A percentile compares a stretch with the other conserved stretches of the same genome.
These are phyloP conservation scores for Trichoderma endophyticum DNA, from an alignment of 2,329 filamentous ascomycete species.

Conservation along the genomic window DNA sequence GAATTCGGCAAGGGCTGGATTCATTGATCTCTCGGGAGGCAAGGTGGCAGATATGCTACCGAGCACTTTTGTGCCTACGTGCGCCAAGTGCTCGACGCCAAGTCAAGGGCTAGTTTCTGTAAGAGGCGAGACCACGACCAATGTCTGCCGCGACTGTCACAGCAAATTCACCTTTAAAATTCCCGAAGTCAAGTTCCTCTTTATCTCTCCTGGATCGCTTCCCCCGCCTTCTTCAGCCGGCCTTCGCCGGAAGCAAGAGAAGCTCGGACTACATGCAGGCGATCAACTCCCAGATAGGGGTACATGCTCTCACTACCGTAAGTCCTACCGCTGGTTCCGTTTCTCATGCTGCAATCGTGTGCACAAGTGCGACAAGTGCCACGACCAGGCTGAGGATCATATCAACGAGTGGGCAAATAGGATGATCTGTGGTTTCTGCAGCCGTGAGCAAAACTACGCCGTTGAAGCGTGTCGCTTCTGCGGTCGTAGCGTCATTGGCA, in stretches of 20 bases:
- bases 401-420: conserved; percentile 76
- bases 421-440: conserved; percentile 81
- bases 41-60: conserved; percentile 73
- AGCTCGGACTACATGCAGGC: conserved; percentile 55
- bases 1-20: conserved; percentile 71
- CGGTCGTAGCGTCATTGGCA: conserved; percentile 64
- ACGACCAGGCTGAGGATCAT: conserved; percentile 69
- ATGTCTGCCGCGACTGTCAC: conserved; percentile 78
- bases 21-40: conserved; percentile 73
- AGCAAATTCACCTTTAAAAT: conserved; percentile 76
- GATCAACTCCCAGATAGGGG: conserved; percentile 53
- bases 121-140: conserved; percentile 67
- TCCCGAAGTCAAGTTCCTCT: conserved; percentile 73
- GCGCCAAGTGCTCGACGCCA: conserved; percentile 68
- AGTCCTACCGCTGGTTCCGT: conserved; percentile 61
- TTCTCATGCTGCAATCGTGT: conserved; percentile 61
- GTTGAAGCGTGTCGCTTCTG: conserved; percentile 75
- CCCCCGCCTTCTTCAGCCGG: conserved; percentile 38
- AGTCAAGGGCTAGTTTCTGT: conserved; percentile 69
- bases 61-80: conserved; percentile 77
- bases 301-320: conserved; percentile 56
- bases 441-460: conserved; percentile 74
- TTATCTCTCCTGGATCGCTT: conserved; percentile 57
- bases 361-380: conserved; percentile 67
- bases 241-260: conserved; percentile 48